Base-by-base conservation (phyloP, 139 green algal species). In the Micractinium sp. region DNA sequence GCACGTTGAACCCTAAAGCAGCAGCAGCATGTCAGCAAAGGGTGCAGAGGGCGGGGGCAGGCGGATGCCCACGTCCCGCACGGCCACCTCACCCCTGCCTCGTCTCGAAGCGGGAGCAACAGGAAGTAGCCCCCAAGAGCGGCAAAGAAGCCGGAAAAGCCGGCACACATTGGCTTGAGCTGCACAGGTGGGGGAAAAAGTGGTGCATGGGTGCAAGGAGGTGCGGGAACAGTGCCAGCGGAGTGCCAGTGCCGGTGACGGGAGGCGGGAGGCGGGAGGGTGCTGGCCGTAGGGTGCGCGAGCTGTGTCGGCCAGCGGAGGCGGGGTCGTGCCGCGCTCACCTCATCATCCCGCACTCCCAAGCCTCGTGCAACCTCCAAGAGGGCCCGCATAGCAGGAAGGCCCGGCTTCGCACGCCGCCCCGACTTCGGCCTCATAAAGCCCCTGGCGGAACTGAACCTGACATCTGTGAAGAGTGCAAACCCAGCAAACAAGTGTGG, bases 101-200 rank as follows among this genome's bases (percentile, higher is more conserved):
- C 95, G 79, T 97, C 95, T 0, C 95, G 81, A 20, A 97, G 90
- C 0, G 95, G 95, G 63, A 96, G 89, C 69, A 96, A 89, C 56
- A 97, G n/a, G 78, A 96, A 97, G 91, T 97, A 97, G 25, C 93
- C 89, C 0, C 36, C 36, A 29, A 87, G 66, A 2, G 83, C 66
- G 18, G 22, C 47, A 19, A 41, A 66, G 39, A 87, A 87, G 66
- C 38, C 27, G 27, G 39, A 25, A 33, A 87, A 69, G 23, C 83
- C 83, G 2, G 67, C 67, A 2, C n/a, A 60, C 38, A 87, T 27
- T 0, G 83, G 83, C 25, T n/a, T 29, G 3, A 87, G 27, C 83
- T 87, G 83, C 39, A 39, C 3, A 33, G 16, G 12, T 35, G 67
- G 41, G 53, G 12, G 56, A 25, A n/a, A 2, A 33, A n/a, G 35